A percentile compares a stretch with the other conserved stretches of the same genome.
Conservation (phyloP, 129 eudicot species). For the Calendula officinalis region DNA sequence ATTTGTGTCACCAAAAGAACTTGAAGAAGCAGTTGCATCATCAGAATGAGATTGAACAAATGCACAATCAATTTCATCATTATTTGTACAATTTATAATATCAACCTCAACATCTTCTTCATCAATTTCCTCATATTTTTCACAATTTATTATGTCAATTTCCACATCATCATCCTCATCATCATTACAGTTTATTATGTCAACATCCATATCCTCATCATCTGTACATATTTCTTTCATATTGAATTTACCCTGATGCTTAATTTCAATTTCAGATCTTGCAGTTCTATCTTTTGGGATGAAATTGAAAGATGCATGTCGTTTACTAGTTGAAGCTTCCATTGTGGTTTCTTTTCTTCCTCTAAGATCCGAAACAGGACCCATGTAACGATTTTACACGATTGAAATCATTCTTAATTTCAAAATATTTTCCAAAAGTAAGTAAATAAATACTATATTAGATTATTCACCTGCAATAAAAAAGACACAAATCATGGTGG, state of each 20-base stretch:
- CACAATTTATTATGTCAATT: conserved; percentile 3
- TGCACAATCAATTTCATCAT: conserved; percentile 14
- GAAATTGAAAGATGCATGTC: conserved; percentile 19
- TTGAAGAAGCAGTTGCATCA: conserved; percentile 66
- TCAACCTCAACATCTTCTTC: conserved; percentile 35
- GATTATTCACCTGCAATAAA: conserved; percentile 25
- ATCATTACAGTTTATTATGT: no score
- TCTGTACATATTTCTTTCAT: background rate
- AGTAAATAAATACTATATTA: conserved; percentile 1
- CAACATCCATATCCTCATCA: no score
- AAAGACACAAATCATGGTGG: background rate
- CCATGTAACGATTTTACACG: conserved; percentile 5
- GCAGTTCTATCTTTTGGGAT: conserved; percentile 34
- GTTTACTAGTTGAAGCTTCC: conserved; percentile 41
- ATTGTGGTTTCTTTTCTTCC: conserved; percentile 37
- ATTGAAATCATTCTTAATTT: conserved; percentile 15
- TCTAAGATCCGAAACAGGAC: conserved; percentile 32
- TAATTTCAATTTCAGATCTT: conserved; percentile 40
- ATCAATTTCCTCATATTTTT: conserved; percentile 21
- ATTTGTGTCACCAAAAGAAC: conserved; percentile 58
- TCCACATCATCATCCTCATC: conserved; percentile 23
- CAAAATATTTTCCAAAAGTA: background rate
- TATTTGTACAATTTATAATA: conserved; percentile 28
- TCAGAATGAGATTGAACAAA: conserved; percentile 27
- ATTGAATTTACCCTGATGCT: conserved; percentile 27